These are phyloP conservation scores for Teratosphaeria pseudoeucalypti DNA, from an alignment of 2,329 filamentous ascomycete genomes.

Conservation along the genomic window DNA sequence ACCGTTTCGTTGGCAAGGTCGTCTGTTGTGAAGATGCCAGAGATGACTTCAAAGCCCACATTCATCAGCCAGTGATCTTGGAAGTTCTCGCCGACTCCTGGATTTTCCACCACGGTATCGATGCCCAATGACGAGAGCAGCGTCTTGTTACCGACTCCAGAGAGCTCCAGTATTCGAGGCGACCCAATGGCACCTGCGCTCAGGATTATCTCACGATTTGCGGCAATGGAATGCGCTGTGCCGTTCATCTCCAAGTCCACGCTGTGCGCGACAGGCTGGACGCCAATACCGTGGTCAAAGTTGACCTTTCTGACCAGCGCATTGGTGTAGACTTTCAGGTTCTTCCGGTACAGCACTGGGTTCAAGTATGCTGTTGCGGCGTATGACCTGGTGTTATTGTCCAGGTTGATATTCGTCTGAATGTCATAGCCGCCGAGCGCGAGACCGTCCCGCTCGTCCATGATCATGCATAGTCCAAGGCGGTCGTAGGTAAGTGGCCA, in stretches of 20 bases:
- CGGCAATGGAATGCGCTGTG: constrained; percentile 9
- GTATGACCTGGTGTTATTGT: constrained; percentile 21
- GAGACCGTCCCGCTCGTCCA: constrained; percentile 7
- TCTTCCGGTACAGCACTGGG: constrained; percentile 17
- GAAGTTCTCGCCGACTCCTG: constrained; percentile 16
- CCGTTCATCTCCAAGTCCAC: constrained; percentile 15
- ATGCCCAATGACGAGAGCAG: constrained; percentile 9
- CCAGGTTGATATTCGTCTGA: constrained; percentile 8
- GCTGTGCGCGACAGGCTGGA: constrained; percentile 11
- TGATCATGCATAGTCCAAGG: constrained; percentile 6
- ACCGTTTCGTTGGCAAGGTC: constrained; percentile 5
- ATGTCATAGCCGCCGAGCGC: constrained; percentile 11
- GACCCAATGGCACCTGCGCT: constrained; percentile 25
- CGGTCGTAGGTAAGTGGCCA: constrained; percentile 9
- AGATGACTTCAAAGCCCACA: constrained; percentile 3
- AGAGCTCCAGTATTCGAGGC: constrained; percentile 32
- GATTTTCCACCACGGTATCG: constrained; percentile 8
- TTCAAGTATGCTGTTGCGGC: constrained; percentile 24
- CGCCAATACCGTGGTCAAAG: constrained; percentile 10
- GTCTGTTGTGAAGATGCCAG: constrained; percentile 4
- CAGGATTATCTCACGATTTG: constrained; percentile 44
- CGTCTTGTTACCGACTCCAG: constrained; percentile 24
- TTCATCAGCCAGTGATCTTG: constrained; percentile 13
- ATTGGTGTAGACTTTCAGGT: constrained; percentile 23
- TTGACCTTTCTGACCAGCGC: constrained; percentile 19